Conservation (phyloP, 2,329 filamentous ascomycete genomes). For the Xylariaceae sp. region DNA sequence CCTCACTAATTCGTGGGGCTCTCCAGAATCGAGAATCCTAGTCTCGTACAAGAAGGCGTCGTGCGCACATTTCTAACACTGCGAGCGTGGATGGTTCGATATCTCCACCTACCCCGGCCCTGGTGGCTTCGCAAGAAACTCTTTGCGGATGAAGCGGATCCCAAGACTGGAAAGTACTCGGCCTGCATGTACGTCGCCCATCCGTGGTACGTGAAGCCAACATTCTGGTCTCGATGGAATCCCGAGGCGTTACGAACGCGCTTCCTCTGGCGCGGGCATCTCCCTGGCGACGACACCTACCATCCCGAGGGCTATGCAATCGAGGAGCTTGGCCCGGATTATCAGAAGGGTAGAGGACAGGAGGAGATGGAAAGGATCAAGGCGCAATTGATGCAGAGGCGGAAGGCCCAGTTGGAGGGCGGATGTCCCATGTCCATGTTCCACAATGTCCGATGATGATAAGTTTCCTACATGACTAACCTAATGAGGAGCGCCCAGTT, state of each 20-base stretch:
- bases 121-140: constrained; percentile 30
- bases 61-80: constrained; percentile 35
- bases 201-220: constrained; percentile 49
- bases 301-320: constrained; percentile 14
- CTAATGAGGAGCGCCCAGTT: too few species aligned
- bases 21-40: constrained; percentile 35
- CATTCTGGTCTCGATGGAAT: constrained; percentile 43
- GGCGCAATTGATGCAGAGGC: constrained; percentile 3
- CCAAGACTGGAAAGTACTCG: constrained; percentile 37
- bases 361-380: constrained; percentile 11
- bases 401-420: background rate
- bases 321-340: constrained; percentile 7
- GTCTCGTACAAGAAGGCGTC: constrained; percentile 27
- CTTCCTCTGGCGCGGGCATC: constrained; percentile 35
- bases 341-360: constrained; percentile 4
- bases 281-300: constrained; percentile 45
- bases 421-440: constrained; percentile 4
- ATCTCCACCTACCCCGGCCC: constrained; percentile 45
- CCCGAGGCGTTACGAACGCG: constrained; percentile 40
- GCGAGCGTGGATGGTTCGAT: constrained; percentile 42
- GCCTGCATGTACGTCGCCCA: constrained; percentile 38
- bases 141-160: constrained; percentile 36
- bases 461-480: too few species aligned
- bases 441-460: background rate
- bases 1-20: background rate